Evolutionary conservation across 2,329 filamentous ascomycete genomes (phyloP).

Genomic region (Helotiales sp.): DNA sequence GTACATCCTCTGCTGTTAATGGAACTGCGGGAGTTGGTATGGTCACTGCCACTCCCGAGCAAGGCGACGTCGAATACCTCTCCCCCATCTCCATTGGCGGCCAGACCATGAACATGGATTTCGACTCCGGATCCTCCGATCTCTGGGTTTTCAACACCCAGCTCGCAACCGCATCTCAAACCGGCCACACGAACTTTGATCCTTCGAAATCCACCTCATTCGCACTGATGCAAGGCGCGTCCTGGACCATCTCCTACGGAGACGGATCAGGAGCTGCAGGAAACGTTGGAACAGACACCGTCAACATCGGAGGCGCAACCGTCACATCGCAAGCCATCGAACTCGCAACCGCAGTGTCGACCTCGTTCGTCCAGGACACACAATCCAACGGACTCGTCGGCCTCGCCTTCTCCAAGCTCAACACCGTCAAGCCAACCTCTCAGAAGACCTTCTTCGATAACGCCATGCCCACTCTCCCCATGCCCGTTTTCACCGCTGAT

Average conservation of each 20-base stretch:
- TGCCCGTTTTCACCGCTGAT: slow-evolving; percentile 61
- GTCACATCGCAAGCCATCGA: slow-evolving; percentile 37
- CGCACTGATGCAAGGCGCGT: slow-evolving; percentile 30
- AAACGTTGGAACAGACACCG: slow-evolving; percentile 38
- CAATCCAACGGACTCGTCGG: slow-evolving; percentile 60
- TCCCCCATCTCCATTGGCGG: slow-evolving; percentile 33
- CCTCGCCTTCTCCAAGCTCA: slow-evolving; percentile 47
- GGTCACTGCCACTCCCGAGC: slow-evolving; percentile 64
- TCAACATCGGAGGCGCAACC: slow-evolving; percentile 37
- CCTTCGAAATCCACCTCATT: slow-evolving; percentile 33
- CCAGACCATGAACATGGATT: slow-evolving; percentile 36
- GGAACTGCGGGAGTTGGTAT: slow-evolving; percentile 47
- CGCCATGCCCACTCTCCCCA: slow-evolving; percentile 29
- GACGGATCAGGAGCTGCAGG: slow-evolving; percentile 41
- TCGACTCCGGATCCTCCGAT: slow-evolving; percentile 37
- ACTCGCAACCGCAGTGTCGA: slow-evolving; percentile 35
- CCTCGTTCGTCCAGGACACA: slow-evolving; percentile 38
- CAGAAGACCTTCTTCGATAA: slow-evolving; percentile 40
- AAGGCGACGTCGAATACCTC: slow-evolving; percentile 36
- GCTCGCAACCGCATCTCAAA: slow-evolving; percentile 29
- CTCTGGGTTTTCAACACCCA: slow-evolving; percentile 39
- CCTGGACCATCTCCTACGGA: slow-evolving; percentile 38
- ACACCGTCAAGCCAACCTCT: slow-evolving; percentile 35
- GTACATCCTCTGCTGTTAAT: slow-evolving; percentile 26
- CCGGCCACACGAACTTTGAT: slow-evolving; percentile 35